Base-by-base conservation (phyloP, 352 stramenopile species). In the Elongisporangium senticosum region DNA sequence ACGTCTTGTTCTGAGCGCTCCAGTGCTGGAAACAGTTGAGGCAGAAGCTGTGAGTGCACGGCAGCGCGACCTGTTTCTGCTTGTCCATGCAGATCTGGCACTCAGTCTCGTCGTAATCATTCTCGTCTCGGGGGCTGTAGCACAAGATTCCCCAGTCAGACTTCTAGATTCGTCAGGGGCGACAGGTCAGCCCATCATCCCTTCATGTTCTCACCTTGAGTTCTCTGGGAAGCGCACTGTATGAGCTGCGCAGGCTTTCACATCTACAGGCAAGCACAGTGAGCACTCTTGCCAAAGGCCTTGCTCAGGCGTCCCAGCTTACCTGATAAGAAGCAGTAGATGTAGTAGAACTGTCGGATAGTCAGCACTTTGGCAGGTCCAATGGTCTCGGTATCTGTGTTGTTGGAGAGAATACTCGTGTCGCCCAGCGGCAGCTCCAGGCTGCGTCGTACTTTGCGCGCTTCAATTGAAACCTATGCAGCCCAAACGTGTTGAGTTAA, bases 1-100 rank as follows among this genome's bases (percentile, higher is more conserved):
- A 92, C 39, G 82, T 90, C 52, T 83, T 79, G 49, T 78, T 88
- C 61, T 92, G 82, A n/a, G 76, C 74, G 37, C 77, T 92, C 80
- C 83, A 92, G 53, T 89, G 78, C 62, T 89, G 78, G 59, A 90
- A 90, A 57, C 83, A 92, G 51, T 71, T 72, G 10, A 90, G 65
- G 54, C 83, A 92, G 62, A 92, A 92, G 60, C 83, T 92, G 61
- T 92, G 83, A 1, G 76, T 69, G 63, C 83, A 92, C 0, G 80
- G 78, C 59, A 92, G 51, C 15, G 75, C 80, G 13, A 92, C 77
- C 63, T 92, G 77, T 67, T 90, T 92, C 60, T 87, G 69, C 67
- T 87, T 87, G 68, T 92, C 83, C 83, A 92, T 92, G 65, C 83
- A 92, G 49, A 92, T 92, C 59, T 90, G 79, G 49, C 83, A 92